phyloP scores from a whole-genome alignment of 2,329 filamentous ascomycete species.

The Aspergillaceae sp. region DNA sequence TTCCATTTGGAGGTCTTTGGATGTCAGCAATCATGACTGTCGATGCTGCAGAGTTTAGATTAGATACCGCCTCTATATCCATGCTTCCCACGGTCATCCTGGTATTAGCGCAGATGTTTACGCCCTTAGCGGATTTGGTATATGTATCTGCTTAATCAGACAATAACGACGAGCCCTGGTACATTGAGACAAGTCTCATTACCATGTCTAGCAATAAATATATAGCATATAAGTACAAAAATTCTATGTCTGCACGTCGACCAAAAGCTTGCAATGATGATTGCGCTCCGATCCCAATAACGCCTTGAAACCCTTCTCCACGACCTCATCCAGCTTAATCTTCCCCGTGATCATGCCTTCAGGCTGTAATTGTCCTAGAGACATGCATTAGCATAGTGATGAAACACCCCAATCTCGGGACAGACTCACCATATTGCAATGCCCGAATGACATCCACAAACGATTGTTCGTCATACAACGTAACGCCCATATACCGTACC shows the following conservation, averaged over 20 bases:
- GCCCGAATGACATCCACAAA: slow-evolving; percentile 51
- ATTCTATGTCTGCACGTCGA: slow-evolving; percentile 10
- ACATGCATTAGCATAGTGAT: too few species aligned
- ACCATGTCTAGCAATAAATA: not conserved
- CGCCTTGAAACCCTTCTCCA: slow-evolving; percentile 49
- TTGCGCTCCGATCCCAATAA: slow-evolving; percentile 50
- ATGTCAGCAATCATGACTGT: too few species aligned
- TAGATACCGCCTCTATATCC: too few species aligned
- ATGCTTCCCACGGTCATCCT: too few species aligned
- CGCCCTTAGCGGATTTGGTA: too few species aligned
- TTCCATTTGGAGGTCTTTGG: too few species aligned
- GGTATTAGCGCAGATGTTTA: too few species aligned
- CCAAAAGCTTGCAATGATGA: slow-evolving; percentile 54
- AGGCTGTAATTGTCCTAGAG: slow-evolving; percentile 42
- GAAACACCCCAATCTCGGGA: not conserved
- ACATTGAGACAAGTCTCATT: not conserved
- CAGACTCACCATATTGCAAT: slow-evolving; percentile 21
- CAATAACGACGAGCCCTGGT: too few species aligned
- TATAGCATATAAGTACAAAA: too few species aligned
- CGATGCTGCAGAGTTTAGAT: too few species aligned
- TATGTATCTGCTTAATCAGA: too few species aligned
- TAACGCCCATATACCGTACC: slow-evolving; percentile 41
- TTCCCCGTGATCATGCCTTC: slow-evolving; percentile 53
- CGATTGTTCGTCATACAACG: slow-evolving; percentile 46
- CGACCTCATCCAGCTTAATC: slow-evolving; percentile 49